Evolutionary conservation across 345 rosid genomes (phyloP).

Genomic region (Balakata baccata): DNA sequence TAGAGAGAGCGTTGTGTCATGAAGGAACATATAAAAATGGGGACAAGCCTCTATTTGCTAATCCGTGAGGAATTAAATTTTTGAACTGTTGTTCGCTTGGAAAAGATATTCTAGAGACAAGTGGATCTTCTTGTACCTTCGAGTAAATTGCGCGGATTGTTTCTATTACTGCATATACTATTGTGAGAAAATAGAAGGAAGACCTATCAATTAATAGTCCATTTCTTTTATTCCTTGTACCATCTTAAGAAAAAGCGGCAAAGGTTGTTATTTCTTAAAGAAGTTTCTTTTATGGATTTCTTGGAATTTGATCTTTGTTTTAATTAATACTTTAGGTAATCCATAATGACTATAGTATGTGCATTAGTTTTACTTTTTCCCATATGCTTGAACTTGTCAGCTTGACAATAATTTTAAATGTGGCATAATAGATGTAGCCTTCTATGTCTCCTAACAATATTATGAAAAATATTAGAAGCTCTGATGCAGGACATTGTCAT

Average conservation of each 20-base stretch:
- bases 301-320: background rate
- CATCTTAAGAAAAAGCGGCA: slow-evolving; percentile 75
- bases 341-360: too few relatives aligned
- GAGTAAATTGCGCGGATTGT: slow-evolving; percentile 87
- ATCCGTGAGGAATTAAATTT: slow-evolving; percentile 79
- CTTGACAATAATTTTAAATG: background rate
- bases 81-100: slow-evolving; percentile 60
- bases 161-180: slow-evolving; percentile 68
- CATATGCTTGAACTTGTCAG: background rate
- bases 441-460: background rate
- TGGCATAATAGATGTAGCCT: background rate
- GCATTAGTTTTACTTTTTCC: too few relatives aligned
- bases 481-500: background rate
- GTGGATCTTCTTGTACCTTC: slow-evolving; percentile 48
- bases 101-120: slow-evolving; percentile 57
- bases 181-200: slow-evolving; percentile 68
- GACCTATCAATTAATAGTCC: slow-evolving; percentile 41
- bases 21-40: slow-evolving; percentile 31
- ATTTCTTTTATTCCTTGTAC: slow-evolving; percentile 73
- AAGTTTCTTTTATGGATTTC: background rate
- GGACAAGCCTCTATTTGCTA: slow-evolving; percentile 48
- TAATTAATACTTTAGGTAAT: background rate
- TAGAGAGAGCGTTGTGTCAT: slow-evolving; percentile 45
- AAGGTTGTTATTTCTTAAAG: slow-evolving; percentile 34
- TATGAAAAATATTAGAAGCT: background rate